Evolutionary conservation across 106 monocot species (phyloP).

Genomic region (Chionographis japonica): DNA sequence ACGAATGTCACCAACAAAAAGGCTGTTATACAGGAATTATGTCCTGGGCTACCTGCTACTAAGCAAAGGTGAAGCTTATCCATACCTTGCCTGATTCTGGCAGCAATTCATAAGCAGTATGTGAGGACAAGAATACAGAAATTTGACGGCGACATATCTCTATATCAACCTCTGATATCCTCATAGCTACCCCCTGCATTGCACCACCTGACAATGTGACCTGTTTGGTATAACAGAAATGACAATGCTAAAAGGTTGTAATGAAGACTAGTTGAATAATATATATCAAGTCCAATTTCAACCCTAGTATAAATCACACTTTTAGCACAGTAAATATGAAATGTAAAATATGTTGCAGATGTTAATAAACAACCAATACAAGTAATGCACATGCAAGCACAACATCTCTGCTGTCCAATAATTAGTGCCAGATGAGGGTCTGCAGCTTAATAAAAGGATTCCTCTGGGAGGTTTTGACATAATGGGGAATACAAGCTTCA

Average conservation of each 20-base stretch:
- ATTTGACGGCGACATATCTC: slow-evolving; percentile 53
- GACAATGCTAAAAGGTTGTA: neutral
- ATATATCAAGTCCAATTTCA: too few species aligned
- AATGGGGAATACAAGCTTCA: too few species aligned
- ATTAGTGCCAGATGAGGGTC: too few species aligned
- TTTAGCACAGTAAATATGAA: too few species aligned
- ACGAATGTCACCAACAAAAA: neutral
- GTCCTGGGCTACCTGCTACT: neutral
- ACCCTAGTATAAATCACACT: too few species aligned
- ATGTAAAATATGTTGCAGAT: too few species aligned
- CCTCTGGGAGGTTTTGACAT: too few species aligned
- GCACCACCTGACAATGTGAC: slow-evolving; percentile 26
- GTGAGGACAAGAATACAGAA: slow-evolving; percentile 48
- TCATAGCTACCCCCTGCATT: slow-evolving; percentile 35
- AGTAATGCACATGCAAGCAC: too few species aligned
- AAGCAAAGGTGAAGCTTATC: neutral
- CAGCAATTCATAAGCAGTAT: slow-evolving; percentile 76
- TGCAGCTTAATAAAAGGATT: too few species aligned
- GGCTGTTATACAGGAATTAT: neutral
- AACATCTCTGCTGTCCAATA: too few species aligned
- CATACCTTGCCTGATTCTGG: slow-evolving; percentile 89
- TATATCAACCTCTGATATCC: slow-evolving; percentile 53
- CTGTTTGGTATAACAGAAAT: slow-evolving; percentile 19
- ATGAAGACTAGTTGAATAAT: neutral
- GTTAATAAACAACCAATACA: too few species aligned